Percentiles rank a stretch among this genome's conserved stretches.
These are phyloP conservation scores for Medakamo hakoo DNA, from an alignment of 139 green algal species.

Conservation along the genomic window DNA sequence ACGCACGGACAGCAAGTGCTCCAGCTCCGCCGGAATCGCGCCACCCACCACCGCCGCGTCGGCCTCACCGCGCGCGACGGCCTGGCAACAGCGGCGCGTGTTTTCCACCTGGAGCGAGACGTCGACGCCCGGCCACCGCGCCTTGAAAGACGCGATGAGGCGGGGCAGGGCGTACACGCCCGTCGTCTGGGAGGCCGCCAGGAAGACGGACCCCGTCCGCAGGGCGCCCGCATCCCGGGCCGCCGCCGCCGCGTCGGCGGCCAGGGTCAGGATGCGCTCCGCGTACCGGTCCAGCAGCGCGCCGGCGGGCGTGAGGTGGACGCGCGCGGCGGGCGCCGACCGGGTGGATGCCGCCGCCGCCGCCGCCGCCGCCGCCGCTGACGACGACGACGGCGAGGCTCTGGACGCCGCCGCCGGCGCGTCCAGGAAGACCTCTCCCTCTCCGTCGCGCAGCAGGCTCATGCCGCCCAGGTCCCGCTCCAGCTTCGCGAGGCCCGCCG, in stretches of 20 bases:
- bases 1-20: slow-evolving; percentile 11
- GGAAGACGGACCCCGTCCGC: slow-evolving; percentile 10
- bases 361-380: neutral
- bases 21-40: slow-evolving; percentile 14
- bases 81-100: slow-evolving; percentile 15
- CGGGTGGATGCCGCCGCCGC: neutral
- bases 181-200: slow-evolving; percentile 21
- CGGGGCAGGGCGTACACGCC: slow-evolving; percentile 25
- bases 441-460: too few relatives aligned
- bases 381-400: too few relatives aligned
- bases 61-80: slow-evolving; percentile 14
- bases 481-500: slow-evolving; percentile 3
- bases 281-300: slow-evolving; percentile 15
- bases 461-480: too few relatives aligned
- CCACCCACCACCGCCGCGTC: slow-evolving; percentile 25
- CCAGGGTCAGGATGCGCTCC: slow-evolving; percentile 11
- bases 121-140: slow-evolving; percentile 8
- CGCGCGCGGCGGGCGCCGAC: neutral
- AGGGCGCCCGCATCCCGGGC: slow-evolving; percentile 12
- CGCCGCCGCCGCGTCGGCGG: slow-evolving; percentile 6
- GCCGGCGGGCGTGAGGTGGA: slow-evolving; percentile 4
- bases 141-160: slow-evolving; percentile 15
- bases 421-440: too few relatives aligned
- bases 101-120: slow-evolving; percentile 22
- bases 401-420: too few relatives aligned